Base-by-base conservation (phyloP, 345 rosid genomes). In the Cardamine occulta region DNA sequence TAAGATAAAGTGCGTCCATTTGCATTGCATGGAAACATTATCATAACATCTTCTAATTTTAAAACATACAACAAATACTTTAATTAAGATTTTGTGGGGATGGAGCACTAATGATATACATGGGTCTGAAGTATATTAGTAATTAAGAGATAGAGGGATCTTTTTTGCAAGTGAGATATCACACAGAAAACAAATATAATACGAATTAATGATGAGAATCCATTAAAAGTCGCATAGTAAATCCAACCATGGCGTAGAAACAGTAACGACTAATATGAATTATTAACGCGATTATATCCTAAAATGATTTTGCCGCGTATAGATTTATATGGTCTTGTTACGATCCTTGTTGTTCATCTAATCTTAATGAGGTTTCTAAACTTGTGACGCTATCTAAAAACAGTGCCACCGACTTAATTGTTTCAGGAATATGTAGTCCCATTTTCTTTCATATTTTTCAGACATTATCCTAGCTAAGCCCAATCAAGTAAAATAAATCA, bases 1-100 rank as follows among this genome's bases (percentile, higher is more conserved):
- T 78, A 78, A 78, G 76, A 45, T 66, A 77, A 77, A 77, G 80
- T 71, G 80, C 80, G 81, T 78, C 68, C 81, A 59, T 59, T 78
- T 78, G 77, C 76, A 71, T 77, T 77, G 80, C 80, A 77, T 77
- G 80, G 76, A 77, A 77, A 77, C 80, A 77, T 57, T 77, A 77
- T 77, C 72, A 77, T 77, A 64, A 71, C 80, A 57, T 35, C 61
- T 70, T 47, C 53, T 55, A 4, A 34, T 45, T 70, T 70, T 35
- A 5, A 68, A 76, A 63, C 34, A 69, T 5, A 31, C 8, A 55
- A 44, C 52, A 42, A 70, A 54, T 55, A 70, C 11, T 35, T 63
- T 71, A 48, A 64, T 57, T 47, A 77, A 71, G 80, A 77, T 77
- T 77, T 64, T 71, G 80, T 77, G 80, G 80, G 80, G 80, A 72